Evolutionary conservation across 176 grass and related monocot species (phyloP).

Genomic region (Oryza meyeriana): DNA sequence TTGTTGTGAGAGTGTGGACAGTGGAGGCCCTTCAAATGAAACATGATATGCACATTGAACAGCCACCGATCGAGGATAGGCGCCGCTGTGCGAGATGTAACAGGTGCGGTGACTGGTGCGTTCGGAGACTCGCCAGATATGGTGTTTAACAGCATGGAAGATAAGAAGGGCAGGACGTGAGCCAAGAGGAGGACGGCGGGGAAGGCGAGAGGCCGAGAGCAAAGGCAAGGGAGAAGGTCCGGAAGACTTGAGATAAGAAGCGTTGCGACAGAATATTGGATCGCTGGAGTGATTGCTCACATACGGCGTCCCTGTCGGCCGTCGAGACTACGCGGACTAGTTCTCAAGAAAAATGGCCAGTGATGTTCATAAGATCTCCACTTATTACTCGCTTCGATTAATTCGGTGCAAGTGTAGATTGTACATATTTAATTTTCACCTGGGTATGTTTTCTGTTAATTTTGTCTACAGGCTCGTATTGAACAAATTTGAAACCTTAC

Average conservation of each 20-base stretch:
- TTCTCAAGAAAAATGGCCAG: neutral
- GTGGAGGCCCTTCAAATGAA: neutral
- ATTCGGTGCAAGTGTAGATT: neutral
- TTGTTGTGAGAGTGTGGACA: neutral
- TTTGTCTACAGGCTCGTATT: neutral
- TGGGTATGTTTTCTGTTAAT: neutral
- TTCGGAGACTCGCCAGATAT: neutral
- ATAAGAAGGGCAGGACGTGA: neutral
- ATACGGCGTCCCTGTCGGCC: slow-evolving; percentile 26
- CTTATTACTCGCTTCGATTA: neutral
- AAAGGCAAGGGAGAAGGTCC: neutral
- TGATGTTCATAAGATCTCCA: neutral
- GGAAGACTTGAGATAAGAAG: slow-evolving; percentile 10
- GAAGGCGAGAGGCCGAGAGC: neutral
- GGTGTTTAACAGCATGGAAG: slow-evolving; percentile 16
- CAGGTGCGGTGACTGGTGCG: neutral
- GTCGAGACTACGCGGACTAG: neutral
- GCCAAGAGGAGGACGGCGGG: neutral
- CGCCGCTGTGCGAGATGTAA: neutral
- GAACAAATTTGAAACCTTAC: neutral
- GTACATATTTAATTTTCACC: neutral
- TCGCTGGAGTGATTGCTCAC: slow-evolving; percentile 9
- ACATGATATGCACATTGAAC: neutral
- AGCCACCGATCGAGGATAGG: neutral
- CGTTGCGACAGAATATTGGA: slow-evolving; percentile 14